Percentiles rank a stretch among this genome's conserved stretches.
These are phyloP conservation scores for Kuraishia borneana DNA, from an alignment of 805 yeast species.

Conservation along the genomic window DNA sequence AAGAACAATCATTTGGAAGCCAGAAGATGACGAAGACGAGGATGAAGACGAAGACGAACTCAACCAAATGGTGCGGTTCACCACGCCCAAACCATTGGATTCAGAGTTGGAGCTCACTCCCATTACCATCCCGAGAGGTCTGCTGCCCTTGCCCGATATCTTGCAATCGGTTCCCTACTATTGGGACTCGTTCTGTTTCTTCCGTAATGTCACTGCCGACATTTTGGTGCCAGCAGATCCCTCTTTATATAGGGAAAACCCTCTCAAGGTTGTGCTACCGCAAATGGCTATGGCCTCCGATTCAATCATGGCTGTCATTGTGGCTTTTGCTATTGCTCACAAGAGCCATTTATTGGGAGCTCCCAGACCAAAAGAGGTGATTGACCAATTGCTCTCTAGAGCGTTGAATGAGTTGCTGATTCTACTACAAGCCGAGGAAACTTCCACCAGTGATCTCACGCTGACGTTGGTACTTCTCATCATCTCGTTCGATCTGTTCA, in stretches of 20 bases:
- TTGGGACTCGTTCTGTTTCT: conserved; percentile 52
- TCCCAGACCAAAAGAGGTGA: conserved; percentile 26
- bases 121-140: conserved; percentile 23
- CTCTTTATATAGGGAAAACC: conserved; percentile 43
- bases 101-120: too few species aligned
- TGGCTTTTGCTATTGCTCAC: conserved; percentile 40
- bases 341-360: conserved; percentile 11
- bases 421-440: conserved; percentile 35
- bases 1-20: neutral
- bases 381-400: conserved; percentile 42
- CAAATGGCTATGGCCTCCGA: conserved; percentile 53
- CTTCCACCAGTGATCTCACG: conserved; percentile 55
- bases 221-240: conserved; percentile 58
- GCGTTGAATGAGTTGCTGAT: conserved; percentile 46
- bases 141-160: conserved; percentile 49
- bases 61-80: too few species aligned
- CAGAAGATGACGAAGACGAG: conserved; percentile 4
- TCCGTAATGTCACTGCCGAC: conserved; percentile 47
- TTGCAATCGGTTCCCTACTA: conserved; percentile 48
- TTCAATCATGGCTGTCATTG: conserved; percentile 42
- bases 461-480: conserved; percentile 50
- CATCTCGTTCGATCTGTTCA: conserved; percentile 42
- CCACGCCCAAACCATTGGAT: too few species aligned
- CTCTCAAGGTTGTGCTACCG: conserved; percentile 56
- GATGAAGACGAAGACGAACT: conserved; percentile 6